Base-by-base conservation (phyloP, 768 basidiomycete species). In the Rhodotorula taiwanensis region DNA sequence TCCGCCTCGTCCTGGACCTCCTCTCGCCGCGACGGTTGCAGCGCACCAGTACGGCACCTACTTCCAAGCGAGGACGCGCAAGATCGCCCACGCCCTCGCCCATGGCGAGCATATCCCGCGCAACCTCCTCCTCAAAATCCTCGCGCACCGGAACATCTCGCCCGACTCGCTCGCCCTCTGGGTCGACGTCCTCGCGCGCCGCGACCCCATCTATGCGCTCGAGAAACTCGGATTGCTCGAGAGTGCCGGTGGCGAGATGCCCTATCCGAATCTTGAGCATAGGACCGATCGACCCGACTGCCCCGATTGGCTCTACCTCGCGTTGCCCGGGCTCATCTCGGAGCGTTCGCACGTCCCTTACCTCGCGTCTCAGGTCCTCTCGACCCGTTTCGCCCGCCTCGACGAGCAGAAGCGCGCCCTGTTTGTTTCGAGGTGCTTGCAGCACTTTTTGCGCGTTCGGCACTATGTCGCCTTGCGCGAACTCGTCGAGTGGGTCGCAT, bases 391-490 rank as follows among this genome's bases (percentile, higher is more conserved):
- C 34, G 31, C 50, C 8, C 25, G 31, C 18, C 53, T 67, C 49
- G 34, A n/a, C 42, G 57, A 62, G 31, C 39, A 41, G 8, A 16
- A 55, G 0, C 56, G 60, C 9, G 50, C 52, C 14, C 34, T 67
- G 3, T 62, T 67, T 33, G 44, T 51, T n/a, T 33, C 60, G 43
- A 14, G 61, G 23, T 67, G 60, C 54, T 25, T 62, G 7, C 53
- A 67, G 47, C 43, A 51, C 54, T 62, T 62, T n/a, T 31, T 67
- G 56, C 51, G 55, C 28, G 54, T 62, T 13, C 48, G 50, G 16
- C 60, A 67, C 51, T 67, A 59, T 44, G 66, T 67, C 58, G 66
- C 61, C 3, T n/a, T 67, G 18, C 66, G 66, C 27, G 66, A 67
- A 42, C 55, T 43, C 14, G 33, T 67, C 57, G 66, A 67, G n/a